These are phyloP conservation scores for Beauveria sp. DNA, from an alignment of 2,329 filamentous ascomycete genomes.

Conservation along the genomic window DNA sequence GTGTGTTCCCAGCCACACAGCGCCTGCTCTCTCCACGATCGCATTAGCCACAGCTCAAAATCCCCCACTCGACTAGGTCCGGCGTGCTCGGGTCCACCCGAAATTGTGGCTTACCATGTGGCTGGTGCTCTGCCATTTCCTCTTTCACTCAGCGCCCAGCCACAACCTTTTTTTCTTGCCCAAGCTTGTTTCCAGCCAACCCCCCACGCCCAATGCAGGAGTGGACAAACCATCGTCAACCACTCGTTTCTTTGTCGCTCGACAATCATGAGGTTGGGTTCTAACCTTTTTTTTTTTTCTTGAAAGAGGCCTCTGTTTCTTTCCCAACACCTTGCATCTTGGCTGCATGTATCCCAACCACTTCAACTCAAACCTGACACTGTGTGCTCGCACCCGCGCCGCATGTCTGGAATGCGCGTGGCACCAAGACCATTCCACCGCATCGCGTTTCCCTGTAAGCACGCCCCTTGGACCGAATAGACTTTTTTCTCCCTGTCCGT, in stretches of 20 bases:
- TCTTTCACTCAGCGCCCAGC: neutral
- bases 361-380: neutral
- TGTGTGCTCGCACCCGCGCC: neutral
- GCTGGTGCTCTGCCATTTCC: neutral
- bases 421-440: constrained; percentile 2
- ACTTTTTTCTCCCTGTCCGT: neutral
- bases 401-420: neutral
- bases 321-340: neutral
- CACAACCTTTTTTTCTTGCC: neutral
- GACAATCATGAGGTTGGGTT: constrained; percentile 1
- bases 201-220: neutral
- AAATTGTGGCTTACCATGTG: neutral
- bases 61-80: neutral
- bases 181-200: neutral
- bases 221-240: neutral
- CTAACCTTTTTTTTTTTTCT: neutral
- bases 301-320: neutral
- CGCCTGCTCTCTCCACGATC: neutral
- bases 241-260: neutral
- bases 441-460: neutral
- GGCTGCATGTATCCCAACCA: neutral
- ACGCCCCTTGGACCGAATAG: neutral
- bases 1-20: constrained; percentile 1
- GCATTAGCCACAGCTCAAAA: neutral
- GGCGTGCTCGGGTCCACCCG: neutral